Percentiles rank a stretch among this genome's conserved stretches.
phyloP scores from a whole-genome alignment of 495 filamentous ascomycete genomes.

The Tuber borchii region DNA sequence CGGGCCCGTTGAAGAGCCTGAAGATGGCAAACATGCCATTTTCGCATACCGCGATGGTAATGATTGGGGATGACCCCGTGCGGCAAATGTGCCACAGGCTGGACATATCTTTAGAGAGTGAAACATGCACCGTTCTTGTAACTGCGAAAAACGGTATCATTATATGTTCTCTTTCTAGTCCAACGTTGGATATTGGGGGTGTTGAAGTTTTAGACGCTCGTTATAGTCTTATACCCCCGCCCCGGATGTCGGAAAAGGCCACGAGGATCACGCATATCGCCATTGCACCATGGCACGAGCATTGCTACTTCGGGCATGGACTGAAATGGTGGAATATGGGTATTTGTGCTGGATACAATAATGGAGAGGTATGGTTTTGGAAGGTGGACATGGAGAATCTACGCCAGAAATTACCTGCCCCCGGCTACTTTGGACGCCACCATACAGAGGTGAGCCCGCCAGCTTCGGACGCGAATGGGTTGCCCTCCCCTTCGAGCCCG shows the following conservation, averaged over 20 bases:
- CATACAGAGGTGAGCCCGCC: background rate
- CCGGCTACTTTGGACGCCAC: background rate
- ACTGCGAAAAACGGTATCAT: slow-evolving; percentile 21
- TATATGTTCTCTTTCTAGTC: slow-evolving; percentile 17
- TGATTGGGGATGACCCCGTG: slow-evolving; percentile 14
- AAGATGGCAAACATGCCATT: slow-evolving; percentile 3
- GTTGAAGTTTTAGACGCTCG: slow-evolving; percentile 16
- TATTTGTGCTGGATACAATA: slow-evolving; percentile 28
- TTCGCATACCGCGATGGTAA: slow-evolving; percentile 21
- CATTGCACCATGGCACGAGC: slow-evolving; percentile 19
- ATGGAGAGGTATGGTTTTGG: slow-evolving; percentile 33
- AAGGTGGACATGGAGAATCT: slow-evolving; percentile 21
- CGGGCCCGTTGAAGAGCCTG: slow-evolving; percentile 10
- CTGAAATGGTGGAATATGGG: slow-evolving; percentile 27
- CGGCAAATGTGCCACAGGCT: slow-evolving; percentile 23
- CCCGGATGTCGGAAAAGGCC: slow-evolving; percentile 10
- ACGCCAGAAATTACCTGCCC: background rate
- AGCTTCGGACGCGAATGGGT: background rate
- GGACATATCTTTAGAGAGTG: slow-evolving; percentile 6
- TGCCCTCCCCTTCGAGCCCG: background rate
- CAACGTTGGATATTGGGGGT: background rate
- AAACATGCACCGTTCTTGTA: slow-evolving; percentile 17
- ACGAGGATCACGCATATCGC: slow-evolving; percentile 25
- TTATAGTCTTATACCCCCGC: slow-evolving; percentile 16
- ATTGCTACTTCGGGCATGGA: slow-evolving; percentile 15